These are phyloP conservation scores for Guillardia theta DNA, from an alignment of 78 protist genomes.

Conservation along the genomic window DNA sequence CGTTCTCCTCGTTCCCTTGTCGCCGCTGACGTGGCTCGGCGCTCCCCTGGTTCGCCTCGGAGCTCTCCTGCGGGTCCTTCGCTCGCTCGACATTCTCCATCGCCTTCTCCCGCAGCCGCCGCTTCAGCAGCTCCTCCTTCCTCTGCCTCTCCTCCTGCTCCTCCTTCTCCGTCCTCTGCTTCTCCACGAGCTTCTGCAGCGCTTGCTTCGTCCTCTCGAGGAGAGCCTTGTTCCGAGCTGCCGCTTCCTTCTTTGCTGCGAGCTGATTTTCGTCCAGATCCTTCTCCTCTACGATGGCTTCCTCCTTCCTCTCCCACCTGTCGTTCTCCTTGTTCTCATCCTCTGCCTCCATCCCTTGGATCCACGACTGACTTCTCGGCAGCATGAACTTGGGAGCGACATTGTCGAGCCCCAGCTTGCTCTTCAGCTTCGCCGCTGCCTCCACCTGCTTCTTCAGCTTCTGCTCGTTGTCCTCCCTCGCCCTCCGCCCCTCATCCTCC, in stretches of 20 bases:
- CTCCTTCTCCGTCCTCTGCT: neutral
- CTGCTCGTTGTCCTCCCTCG: neutral
- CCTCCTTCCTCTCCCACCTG: neutral
- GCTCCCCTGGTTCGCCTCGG: too few species aligned
- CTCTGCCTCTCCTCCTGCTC: neutral
- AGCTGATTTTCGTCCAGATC: neutral
- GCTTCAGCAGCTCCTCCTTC: neutral
- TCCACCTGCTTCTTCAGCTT: neutral
- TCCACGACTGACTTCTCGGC: neutral
- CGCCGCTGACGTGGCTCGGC: too few species aligned
- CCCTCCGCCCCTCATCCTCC: neutral
- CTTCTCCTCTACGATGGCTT: neutral
- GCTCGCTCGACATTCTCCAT: neutral
- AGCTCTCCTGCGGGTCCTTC: too few species aligned
- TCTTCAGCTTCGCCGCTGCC: neutral
- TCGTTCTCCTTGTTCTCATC: neutral
- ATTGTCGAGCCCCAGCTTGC: neutral
- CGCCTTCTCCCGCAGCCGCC: too few species aligned
- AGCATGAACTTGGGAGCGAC: neutral
- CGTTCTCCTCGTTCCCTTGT: too few species aligned
- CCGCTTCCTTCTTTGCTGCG: neutral
- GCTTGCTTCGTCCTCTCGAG: neutral
- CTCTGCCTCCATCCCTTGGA: neutral
- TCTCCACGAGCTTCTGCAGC: neutral
- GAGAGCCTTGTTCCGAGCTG: neutral